Conservation (phyloP, 2,329 filamentous ascomycete genomes). For the Decorospora gaudefroyi region DNA sequence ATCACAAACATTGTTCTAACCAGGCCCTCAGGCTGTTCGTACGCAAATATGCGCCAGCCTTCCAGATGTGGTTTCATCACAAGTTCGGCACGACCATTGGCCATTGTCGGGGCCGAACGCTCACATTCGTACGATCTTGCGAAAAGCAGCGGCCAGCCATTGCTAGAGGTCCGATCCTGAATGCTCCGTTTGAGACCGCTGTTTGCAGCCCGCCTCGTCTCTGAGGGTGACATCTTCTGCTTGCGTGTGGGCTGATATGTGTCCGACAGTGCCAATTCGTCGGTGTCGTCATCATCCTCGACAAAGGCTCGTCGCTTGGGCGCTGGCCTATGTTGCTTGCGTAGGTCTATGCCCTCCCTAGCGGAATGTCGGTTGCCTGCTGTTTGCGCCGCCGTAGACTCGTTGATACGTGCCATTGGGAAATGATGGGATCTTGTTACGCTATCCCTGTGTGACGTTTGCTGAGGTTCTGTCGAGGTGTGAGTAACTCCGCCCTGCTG, state of each 20-base stretch:
- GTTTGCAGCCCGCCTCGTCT: conserved; percentile 3
- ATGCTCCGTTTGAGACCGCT: conserved; percentile 4
- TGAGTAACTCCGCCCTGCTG: conserved; percentile 20
- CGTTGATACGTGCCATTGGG: conserved; percentile 29
- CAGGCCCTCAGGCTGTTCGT: background rate
- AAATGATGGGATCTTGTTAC: conserved; percentile 20
- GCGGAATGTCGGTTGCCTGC: background rate
- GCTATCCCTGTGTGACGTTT: background rate
- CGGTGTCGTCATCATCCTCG: conserved; percentile 17
- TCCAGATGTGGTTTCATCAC: conserved; percentile 2
- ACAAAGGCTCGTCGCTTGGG: background rate
- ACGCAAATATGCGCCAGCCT: conserved; percentile 8
- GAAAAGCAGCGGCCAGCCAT: conserved; percentile 23
- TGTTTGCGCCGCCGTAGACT: conserved; percentile 19
- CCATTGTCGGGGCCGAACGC: background rate
- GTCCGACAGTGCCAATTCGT: conserved; percentile 24
- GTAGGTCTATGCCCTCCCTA: conserved; percentile 11
- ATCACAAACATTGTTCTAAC: conserved; percentile 10
- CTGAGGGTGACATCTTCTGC: conserved; percentile 4
- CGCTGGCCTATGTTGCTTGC: conserved; percentile 17
- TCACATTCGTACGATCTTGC: conserved; percentile 24
- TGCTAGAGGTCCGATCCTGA: background rate
- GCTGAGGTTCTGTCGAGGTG: background rate
- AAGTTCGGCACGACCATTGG: conserved; percentile 4
- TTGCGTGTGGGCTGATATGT: background rate